phyloP scores from a whole-genome alignment of 768 basidiomycete genomes.

The Amanita thiersii region DNA sequence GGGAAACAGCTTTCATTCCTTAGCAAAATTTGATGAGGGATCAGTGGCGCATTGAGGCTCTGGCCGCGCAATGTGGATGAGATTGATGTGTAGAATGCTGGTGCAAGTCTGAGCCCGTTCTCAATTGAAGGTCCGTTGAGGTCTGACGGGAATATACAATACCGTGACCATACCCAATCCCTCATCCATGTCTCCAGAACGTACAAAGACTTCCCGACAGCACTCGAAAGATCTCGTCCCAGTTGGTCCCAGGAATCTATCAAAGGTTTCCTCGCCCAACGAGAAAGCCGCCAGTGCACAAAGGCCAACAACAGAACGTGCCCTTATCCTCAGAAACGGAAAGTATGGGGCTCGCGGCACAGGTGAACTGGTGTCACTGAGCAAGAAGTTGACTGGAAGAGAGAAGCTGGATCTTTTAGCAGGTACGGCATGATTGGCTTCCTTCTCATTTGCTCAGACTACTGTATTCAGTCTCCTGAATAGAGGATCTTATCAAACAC shows the following conservation, averaged over 20 bases:
- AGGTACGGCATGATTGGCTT: slow-evolving; percentile 32
- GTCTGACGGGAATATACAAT: slow-evolving; percentile 4
- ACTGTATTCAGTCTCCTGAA: slow-evolving; percentile 12
- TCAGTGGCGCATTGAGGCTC: too few species aligned
- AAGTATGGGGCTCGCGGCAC: slow-evolving; percentile 67
- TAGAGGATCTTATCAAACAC: slow-evolving; percentile 62
- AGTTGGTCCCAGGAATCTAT: slow-evolving; percentile 47
- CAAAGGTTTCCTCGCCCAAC: slow-evolving; percentile 19
- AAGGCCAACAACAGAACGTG: slow-evolving; percentile 61
- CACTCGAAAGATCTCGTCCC: slow-evolving; percentile 44
- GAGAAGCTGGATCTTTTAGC: slow-evolving; percentile 78
- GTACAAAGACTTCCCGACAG: too few species aligned
- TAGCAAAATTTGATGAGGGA: too few species aligned
- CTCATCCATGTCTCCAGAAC: background rate
- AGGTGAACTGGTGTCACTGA: slow-evolving; percentile 48
- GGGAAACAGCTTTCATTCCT: too few species aligned
- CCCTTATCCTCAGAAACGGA: slow-evolving; percentile 66
- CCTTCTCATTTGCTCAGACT: background rate
- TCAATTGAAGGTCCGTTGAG: too few species aligned
- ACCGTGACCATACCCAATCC: background rate
- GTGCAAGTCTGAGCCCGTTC: background rate
- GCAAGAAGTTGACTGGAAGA: slow-evolving; percentile 58
- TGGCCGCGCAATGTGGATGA: too few species aligned
- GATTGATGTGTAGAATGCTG: too few species aligned
- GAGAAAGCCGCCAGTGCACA: slow-evolving; percentile 39